Conservation (phyloP, 2,329 filamentous ascomycete species). For the Trichoderma citrinoviride region DNA sequence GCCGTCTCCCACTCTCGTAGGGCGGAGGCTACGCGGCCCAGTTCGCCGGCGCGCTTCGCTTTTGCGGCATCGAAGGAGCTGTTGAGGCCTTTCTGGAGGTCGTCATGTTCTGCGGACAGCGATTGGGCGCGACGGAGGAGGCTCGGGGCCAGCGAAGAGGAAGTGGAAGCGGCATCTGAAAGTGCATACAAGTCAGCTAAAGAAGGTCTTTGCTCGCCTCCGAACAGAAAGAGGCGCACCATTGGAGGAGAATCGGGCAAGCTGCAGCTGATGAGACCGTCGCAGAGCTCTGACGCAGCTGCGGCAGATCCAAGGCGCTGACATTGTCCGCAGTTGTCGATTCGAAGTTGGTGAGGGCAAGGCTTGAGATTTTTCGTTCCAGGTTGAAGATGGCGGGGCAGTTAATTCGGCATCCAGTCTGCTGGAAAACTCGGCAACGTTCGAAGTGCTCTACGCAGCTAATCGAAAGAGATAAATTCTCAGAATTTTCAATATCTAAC, state of each 20-base stretch:
- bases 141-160: constrained; percentile 46
- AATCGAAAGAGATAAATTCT: neutral
- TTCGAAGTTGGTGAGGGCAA: neutral
- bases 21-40: constrained; percentile 56
- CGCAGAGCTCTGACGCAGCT: constrained; percentile 36
- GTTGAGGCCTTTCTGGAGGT: constrained; percentile 51
- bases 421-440: neutral
- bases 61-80: constrained; percentile 55
- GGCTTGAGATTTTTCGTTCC: constrained; percentile 8
- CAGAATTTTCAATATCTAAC: no score
- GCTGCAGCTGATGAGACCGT: constrained; percentile 28
- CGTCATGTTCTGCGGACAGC: constrained; percentile 56
- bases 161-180: constrained; percentile 13
- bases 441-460: neutral
- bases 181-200: neutral
- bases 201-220: neutral
- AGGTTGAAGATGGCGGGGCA: neutral
- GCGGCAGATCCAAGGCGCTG: constrained; percentile 38
- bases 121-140: constrained; percentile 60
- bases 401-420: neutral
- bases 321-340: constrained; percentile 30
- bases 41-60: constrained; percentile 60
- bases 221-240: constrained; percentile 26
- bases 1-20: constrained; percentile 58
- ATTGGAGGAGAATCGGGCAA: constrained; percentile 36